A percentile compares a stretch with the other conserved stretches of the same genome.
Conservation (phyloP, 2,329 filamentous ascomycete species). For the Ascochyta lentis region DNA sequence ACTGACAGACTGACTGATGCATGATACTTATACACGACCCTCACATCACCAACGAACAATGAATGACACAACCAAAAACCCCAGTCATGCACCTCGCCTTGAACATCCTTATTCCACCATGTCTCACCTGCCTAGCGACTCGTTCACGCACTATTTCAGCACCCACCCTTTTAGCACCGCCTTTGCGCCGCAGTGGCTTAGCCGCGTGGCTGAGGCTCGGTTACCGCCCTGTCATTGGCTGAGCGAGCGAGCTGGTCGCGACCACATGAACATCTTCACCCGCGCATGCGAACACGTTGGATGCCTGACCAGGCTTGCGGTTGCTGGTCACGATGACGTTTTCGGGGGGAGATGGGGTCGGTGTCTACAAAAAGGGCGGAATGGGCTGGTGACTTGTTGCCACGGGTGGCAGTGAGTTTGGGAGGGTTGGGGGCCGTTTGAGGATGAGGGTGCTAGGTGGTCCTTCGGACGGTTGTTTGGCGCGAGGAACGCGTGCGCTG, state of each 20-base stretch:
- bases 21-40: background rate
- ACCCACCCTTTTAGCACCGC: slow-evolving; percentile 6
- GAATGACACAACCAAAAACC: background rate
- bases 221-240: slow-evolving; percentile 8
- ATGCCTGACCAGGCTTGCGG: slow-evolving; percentile 5
- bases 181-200: slow-evolving; percentile 12
- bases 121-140: slow-evolving; percentile 21
- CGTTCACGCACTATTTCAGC: slow-evolving; percentile 5
- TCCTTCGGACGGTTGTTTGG: background rate
- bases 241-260: background rate
- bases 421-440: slow-evolving; percentile 10
- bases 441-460: slow-evolving; percentile 4
- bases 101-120: slow-evolving; percentile 12
- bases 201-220: slow-evolving; percentile 11
- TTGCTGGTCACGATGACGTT: slow-evolving; percentile 7
- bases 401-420: slow-evolving; percentile 12
- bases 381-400: slow-evolving; percentile 3
- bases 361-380: background rate
- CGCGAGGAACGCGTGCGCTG: background rate
- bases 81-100: slow-evolving; percentile 1
- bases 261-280: slow-evolving; percentile 10
- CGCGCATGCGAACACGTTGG: slow-evolving; percentile 17
- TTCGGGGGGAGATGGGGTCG: background rate
- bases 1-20: too few species aligned
- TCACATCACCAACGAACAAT: too few species aligned